phyloP scores from a whole-genome alignment of 2,329 filamentous ascomycete genomes.

The Aspergillus sp. region DNA sequence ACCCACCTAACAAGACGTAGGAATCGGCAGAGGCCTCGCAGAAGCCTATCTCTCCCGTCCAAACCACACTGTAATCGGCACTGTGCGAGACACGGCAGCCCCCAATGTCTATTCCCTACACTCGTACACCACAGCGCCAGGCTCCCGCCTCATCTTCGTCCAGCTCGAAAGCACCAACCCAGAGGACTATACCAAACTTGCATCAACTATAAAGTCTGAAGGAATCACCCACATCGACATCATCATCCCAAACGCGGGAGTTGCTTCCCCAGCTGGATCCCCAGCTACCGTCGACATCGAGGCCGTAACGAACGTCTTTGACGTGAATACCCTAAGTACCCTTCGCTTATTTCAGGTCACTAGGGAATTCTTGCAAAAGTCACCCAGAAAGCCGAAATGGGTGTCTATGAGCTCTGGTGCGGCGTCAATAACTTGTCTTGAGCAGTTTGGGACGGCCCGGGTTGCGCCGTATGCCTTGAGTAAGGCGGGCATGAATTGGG shows the following conservation, averaged over 20 bases:
- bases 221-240: not conserved
- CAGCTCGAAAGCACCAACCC: not conserved
- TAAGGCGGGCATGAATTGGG: not conserved
- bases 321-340: not conserved
- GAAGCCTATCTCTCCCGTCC: not conserved
- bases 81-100: not conserved
- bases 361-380: not conserved
- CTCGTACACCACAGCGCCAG: not conserved
- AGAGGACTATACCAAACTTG: not conserved
- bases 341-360: not conserved
- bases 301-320: not conserved
- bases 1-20: not conserved
- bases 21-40: not conserved
- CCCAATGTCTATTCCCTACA: not conserved
- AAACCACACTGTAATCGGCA: conserved; percentile 6
- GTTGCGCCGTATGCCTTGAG: not conserved
- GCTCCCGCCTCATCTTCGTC: not conserved
- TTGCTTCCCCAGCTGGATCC: not conserved
- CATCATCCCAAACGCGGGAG: not conserved
- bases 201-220: not conserved
- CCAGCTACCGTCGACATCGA: not conserved
- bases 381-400: not conserved
- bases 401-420: not conserved
- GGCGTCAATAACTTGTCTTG: not conserved
- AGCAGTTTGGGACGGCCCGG: not conserved